Evolutionary conservation across 2,329 filamentous ascomycete species (phyloP), one percentile per base, ranked within the genome.

Genomic region (Pseudogymnoascus sp.): DNA sequence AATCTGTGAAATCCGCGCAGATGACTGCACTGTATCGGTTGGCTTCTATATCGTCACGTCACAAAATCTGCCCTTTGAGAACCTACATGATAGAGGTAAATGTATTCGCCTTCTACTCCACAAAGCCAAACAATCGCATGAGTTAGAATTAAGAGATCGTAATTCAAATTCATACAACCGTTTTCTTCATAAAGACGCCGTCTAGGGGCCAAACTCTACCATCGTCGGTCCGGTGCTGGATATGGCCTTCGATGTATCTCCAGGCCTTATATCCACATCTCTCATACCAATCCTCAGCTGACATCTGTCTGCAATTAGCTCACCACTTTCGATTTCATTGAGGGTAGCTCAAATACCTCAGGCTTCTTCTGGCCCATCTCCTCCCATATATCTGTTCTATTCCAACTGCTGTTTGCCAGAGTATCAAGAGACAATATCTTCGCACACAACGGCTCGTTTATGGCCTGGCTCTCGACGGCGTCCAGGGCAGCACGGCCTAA

Each of bases 41-140:
- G 28, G 28, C n/a, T 21, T 34, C n/a, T 36, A 56, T 34, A 18
- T 8, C 16, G 5, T 11, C 5, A 18, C 14, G 6, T 56, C 9
- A 6, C 21, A 21, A 53, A 21, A 49, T 28, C 1, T 28, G 14
- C 23, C 5, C 9, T 16, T 28, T 31, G 25, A 28, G n/a, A 28
- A 9, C 23, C 12, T 79, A 62, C 75, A 79, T 70, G 77, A 72
- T 73, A 81, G 72, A 63, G 83, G 80, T 12, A n/a, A 5, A 78
- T 77, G 14, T 11, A 31, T 11, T 31, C 14, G 23, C 7, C 25
- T 11, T 31, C 8, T 31, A 53, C 14, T 31, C 12, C n/a, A 53
- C 25, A 4, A 18, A 31, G 8, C 9, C 28, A 34, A 34, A 34
- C 7, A 53, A 53, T 53, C 4, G 23, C 14, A 31, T 16, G 49